Evolutionary conservation across 495 filamentous ascomycete species (phyloP).

Genomic region (Articulospora tetracladia): DNA sequence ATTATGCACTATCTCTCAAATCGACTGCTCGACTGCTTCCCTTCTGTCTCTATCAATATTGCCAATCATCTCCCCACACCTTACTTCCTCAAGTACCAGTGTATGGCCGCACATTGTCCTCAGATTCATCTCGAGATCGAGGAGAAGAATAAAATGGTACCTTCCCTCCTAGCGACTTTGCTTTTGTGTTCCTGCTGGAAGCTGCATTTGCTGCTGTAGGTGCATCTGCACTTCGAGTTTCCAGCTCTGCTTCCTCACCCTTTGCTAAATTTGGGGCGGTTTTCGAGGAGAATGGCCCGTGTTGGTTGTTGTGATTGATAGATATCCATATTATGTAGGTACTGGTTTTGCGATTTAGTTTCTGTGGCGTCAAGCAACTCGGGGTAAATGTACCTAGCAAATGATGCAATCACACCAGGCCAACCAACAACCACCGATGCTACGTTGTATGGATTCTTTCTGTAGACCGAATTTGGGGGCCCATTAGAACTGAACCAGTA

Average conservation of each 20-base stretch:
- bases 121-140: not conserved
- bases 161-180: too few relatives aligned
- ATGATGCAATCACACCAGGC: constrained; percentile 20
- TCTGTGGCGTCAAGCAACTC: constrained; percentile 29
- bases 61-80: not conserved
- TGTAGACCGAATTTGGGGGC: constrained; percentile 26
- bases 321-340: constrained; percentile 30
- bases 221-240: not conserved
- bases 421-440: constrained; percentile 5
- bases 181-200: not conserved
- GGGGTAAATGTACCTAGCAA: constrained; percentile 37
- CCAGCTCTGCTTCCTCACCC: not conserved
- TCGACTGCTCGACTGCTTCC: too few relatives aligned
- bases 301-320: constrained; percentile 27
- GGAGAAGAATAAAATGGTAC: not conserved
- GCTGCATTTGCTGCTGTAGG: too few relatives aligned
- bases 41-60: too few relatives aligned
- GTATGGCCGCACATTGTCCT: not conserved
- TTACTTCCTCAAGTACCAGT: not conserved
- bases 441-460: constrained; percentile 25
- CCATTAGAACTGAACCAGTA: constrained; percentile 28
- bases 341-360: constrained; percentile 15
- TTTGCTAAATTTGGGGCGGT: not conserved
- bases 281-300: constrained; percentile 21
- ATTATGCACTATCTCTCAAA: too few relatives aligned